A percentile compares a stretch with the other conserved stretches of the same genome.
These are phyloP conservation scores for Alternaria longipes DNA, from an alignment of 2,329 filamentous ascomycete genomes.

Conservation along the genomic window DNA sequence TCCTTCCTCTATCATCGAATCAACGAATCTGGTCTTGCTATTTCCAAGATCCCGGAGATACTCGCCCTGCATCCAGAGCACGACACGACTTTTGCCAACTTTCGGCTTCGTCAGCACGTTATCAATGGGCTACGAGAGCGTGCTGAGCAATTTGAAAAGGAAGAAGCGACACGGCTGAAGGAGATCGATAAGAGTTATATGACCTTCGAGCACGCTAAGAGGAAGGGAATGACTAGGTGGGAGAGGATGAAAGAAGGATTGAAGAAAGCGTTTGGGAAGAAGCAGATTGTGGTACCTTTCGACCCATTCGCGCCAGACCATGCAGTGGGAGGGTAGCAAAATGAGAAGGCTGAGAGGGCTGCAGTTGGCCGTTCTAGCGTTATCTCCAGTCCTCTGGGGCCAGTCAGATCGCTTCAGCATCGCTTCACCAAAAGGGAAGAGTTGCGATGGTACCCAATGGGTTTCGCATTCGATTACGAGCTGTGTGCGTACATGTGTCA, in stretches of 20 bases:
- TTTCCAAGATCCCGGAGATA: slow-evolving; percentile 17
- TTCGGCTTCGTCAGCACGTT: not conserved
- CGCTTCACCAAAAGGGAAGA: not conserved
- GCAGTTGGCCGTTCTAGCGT: not conserved
- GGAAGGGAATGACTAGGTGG: slow-evolving; percentile 14
- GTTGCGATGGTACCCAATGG: not conserved
- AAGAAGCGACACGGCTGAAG: slow-evolving; percentile 15
- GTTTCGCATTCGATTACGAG: not conserved
- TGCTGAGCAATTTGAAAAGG: slow-evolving; percentile 11
- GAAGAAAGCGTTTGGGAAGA: slow-evolving; percentile 15
- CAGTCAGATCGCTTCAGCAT: not conserved
- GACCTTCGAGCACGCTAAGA: slow-evolving; percentile 8
- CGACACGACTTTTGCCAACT: slow-evolving; percentile 6
- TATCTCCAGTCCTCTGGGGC: fast-evolving
- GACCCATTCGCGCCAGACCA: slow-evolving; percentile 16
- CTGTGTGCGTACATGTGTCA: not conserved
- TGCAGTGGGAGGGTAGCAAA: not conserved
- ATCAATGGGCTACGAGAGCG: slow-evolving; percentile 3
- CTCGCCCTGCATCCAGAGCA: slow-evolving; percentile 22
- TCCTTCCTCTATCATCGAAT: slow-evolving; percentile 22
- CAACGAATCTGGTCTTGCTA: slow-evolving; percentile 7
- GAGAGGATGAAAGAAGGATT: slow-evolving; percentile 1
- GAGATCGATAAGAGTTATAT: slow-evolving; percentile 1
- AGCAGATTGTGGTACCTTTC: slow-evolving; percentile 12
- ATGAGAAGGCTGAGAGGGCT: not conserved